A percentile compares a stretch with the other conserved stretches of the same genome.
Conservation (phyloP, 768 basidiomycete genomes). For the Grammothele lineata region DNA sequence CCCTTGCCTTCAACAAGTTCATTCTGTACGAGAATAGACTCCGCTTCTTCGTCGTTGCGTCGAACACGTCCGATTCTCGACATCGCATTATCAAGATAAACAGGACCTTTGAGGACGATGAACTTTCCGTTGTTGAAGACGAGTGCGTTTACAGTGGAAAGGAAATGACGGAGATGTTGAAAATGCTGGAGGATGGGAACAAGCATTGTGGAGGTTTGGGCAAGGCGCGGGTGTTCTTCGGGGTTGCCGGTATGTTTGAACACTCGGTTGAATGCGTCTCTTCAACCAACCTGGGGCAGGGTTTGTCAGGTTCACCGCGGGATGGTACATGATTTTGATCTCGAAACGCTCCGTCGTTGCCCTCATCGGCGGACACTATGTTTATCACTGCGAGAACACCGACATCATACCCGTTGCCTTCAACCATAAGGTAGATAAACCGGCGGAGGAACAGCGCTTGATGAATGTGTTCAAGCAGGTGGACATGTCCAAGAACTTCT, state of each 20-base stretch:
- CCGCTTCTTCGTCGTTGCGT: conserved; percentile 90
- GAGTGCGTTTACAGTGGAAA: conserved; percentile 82
- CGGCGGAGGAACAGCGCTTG: conserved; percentile 83
- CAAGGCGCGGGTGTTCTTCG: conserved; percentile 74
- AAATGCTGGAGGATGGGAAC: conserved; percentile 96
- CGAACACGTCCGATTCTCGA: conserved; percentile 80
- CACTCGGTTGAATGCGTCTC: no score
- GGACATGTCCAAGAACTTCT: conserved; percentile 98
- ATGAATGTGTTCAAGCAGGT: conserved; percentile 94
- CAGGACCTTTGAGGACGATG: conserved; percentile 71
- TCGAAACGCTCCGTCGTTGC: conserved; percentile 90
- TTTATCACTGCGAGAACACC: conserved; percentile 93
- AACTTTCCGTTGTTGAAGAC: conserved; percentile 80
- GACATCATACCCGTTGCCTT: conserved; percentile 75
- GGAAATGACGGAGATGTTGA: conserved; percentile 87
- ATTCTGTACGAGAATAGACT: conserved; percentile 90
- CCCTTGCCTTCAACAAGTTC: conserved; percentile 65
- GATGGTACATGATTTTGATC: conserved; percentile 93
- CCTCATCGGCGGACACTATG: conserved; percentile 89
- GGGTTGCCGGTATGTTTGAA: conserved; percentile 60
- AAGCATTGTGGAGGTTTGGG: conserved; percentile 83
- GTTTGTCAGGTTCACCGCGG: conserved; percentile 90
- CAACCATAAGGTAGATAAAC: conserved; percentile 82
- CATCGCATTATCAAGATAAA: conserved; percentile 95
- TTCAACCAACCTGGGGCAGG: conserved; percentile 38